These are phyloP conservation scores for Apiotrichum porosum DNA, from an alignment of 1,284 basidiomycete genomes.

Conservation along the genomic window DNA sequence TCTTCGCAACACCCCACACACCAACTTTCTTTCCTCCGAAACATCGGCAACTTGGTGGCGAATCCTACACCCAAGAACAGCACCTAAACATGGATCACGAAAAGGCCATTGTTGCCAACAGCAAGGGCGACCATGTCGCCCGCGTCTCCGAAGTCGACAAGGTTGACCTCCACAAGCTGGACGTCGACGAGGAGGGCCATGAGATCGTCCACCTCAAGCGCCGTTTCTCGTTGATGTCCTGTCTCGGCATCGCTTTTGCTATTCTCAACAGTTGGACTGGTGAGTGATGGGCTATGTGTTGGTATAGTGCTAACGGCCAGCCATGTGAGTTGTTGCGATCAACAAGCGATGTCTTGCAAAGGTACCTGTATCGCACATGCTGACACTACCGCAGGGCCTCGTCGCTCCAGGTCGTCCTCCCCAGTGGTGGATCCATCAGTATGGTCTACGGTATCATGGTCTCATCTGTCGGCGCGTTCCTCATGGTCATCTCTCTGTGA, in stretches of 20 bases:
- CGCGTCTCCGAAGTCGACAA: neutral
- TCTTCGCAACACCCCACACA: no score
- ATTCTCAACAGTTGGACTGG: constrained; percentile 17
- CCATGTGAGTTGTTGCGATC: neutral
- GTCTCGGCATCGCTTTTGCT: constrained; percentile 18
- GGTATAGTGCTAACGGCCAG: neutral
- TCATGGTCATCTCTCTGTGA: constrained; percentile 28
- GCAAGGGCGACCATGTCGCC: no score
- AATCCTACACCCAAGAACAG: no score
- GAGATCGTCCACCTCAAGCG: constrained; percentile 11
- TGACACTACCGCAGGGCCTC: constrained; percentile 9
- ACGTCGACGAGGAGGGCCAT: neutral
- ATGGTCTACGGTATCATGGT: constrained; percentile 43
- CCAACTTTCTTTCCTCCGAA: no score
- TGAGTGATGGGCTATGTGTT: neutral
- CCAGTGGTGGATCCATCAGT: constrained; percentile 38
- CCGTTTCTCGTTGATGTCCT: constrained; percentile 7
- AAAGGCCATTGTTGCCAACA: no score
- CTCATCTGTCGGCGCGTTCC: constrained; percentile 27
- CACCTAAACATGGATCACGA: no score
- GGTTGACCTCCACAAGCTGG: neutral
- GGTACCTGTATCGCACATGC: no score
- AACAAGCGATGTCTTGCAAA: neutral
- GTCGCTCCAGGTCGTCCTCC: constrained; percentile 20
- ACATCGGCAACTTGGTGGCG: no score